Conservation (phyloP, 2,329 filamentous ascomycete species). For the Pezicula radicicola region DNA sequence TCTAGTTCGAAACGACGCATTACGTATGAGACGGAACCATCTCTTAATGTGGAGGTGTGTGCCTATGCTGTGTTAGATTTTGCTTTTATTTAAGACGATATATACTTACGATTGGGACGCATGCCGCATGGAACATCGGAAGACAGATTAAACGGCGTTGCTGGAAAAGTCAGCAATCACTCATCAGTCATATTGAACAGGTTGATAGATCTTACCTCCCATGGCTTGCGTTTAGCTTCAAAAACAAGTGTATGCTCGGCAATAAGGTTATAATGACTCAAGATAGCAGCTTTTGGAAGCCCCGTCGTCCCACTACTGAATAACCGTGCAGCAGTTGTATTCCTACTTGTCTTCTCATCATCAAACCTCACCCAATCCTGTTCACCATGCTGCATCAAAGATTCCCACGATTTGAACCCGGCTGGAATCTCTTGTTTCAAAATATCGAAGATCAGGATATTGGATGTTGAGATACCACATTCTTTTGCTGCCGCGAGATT, state of each 20-base stretch:
- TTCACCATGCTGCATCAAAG: constrained; percentile 19
- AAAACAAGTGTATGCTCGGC: constrained; percentile 34
- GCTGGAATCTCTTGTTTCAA: constrained; percentile 13
- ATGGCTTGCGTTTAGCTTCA: constrained; percentile 51
- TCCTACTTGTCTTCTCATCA: constrained; percentile 17
- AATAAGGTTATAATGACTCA: constrained; percentile 33
- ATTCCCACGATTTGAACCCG: constrained; percentile 17
- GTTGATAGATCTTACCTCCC: constrained; percentile 57
- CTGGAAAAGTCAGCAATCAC: constrained; percentile 39
- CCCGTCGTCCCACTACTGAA: constrained; percentile 55
- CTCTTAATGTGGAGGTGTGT: constrained; percentile 52
- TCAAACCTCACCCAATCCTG: constrained; percentile 23
- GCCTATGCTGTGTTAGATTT: constrained; percentile 60
- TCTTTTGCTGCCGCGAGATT: constrained; percentile 19
- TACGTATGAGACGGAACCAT: constrained; percentile 9
- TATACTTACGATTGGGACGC: constrained; percentile 53
- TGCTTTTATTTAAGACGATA: not conserved
- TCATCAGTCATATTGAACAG: constrained; percentile 44
- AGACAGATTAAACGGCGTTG: constrained; percentile 48
- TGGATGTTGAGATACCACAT: constrained; percentile 20
- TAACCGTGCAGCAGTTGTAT: constrained; percentile 40
- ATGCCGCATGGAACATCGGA: constrained; percentile 60
- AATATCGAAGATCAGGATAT: constrained; percentile 24
- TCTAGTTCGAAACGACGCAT: constrained; percentile 51
- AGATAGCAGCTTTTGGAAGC: constrained; percentile 37